Base-by-base conservation (phyloP, 2,329 filamentous ascomycete genomes). In the Sporothrix globosa region DNA sequence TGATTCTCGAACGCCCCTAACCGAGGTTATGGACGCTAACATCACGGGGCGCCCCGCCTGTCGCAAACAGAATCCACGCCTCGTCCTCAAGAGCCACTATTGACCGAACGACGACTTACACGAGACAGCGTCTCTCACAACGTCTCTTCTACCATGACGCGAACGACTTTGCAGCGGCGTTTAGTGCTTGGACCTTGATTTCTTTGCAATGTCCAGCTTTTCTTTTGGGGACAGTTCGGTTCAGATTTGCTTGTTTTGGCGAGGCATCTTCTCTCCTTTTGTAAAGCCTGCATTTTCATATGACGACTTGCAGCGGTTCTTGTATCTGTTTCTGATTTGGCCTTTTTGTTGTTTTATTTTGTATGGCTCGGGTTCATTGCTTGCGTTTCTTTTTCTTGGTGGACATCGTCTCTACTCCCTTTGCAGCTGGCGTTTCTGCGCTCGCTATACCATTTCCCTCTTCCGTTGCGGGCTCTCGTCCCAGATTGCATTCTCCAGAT, bases 21-120 rank as follows among this genome's bases (percentile, higher is more conserved):
- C 72, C 71, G 71, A 73, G 69, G 69, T 71, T 73, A 69, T 68
- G 54, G 46, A 58, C 50, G 34, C 70, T 71, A 69, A 71, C 70
- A 4, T 58, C 13, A 13, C 27, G n/a, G 52, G 27, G 61, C 63
- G 39, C 24, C 44, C 53, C 34, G 50, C 50, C 39, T 30, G 27
- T 19, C 13, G 41, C 41, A 17, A 69, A 52, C 65, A 71, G 39
- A 63, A 63, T 13, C 70, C 72, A 19, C 60, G 53, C 27, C 13
- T 67, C 6, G 39, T 69, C 10, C 21, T 72, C 60, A 72, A 68
- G 67, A 72, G 71, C 69, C 69, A 63, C 61, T 71, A 71, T 54
- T 72, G 54, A 70, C 7, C 7, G 19, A 4, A 60, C 19, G 6
- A 52, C 44, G n/a, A 21, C 17, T 3, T 3, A 9, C 10, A 50